Evolutionary conservation across 805 yeast genomes (phyloP), one percentile per base, ranked within the genome.

Genomic region (Grigorovia yakushimaensis): DNA sequence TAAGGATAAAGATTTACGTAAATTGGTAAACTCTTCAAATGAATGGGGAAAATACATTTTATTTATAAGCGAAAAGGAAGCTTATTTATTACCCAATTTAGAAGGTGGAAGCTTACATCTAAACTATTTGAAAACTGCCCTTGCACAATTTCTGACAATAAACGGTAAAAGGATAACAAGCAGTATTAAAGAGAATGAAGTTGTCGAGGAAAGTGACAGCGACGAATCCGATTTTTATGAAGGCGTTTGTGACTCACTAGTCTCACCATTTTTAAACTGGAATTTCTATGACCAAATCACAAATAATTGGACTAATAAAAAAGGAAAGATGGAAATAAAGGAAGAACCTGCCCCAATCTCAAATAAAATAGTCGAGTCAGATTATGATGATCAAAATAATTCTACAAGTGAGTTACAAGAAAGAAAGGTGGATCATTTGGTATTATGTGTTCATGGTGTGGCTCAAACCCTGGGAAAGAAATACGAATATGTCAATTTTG

Each of bases 401-500:
- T 58, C 68, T 52, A 69, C 71, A 0, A 27, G 33, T 27, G 33
- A 27, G 13, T 7, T 27, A 15, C 33, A 27, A 27, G 13, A 66
- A 10, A 61, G 79, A 44, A 65, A 70, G n/a, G 67, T 75, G 21
- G 72, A 72, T 43, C 78, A 75, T 61, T 67, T 91, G 51, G 78
- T 89, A 1, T 69, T 91, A n/a, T 88, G 96, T 59, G 77, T 91
- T 24, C 98, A 91, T 67, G 98, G 98, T 0, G 86, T 91, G 50
- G 98, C 98, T 1, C 98, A 91, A 65, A 77, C 81, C 17, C 68
- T 93, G 45, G 94, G 96, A 1, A 72, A 79, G 42, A 78, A 78
- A 57, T 80, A 83, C 58, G 89, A 88, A 55, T 80, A 83, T 45
- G 82, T 91, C 22, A 87, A 87, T 64, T 93, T 91, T 68, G 81